Evolutionary conservation across 2,329 filamentous ascomycete genomes (phyloP).

Genomic region (Pseudopithomyces maydicus): DNA sequence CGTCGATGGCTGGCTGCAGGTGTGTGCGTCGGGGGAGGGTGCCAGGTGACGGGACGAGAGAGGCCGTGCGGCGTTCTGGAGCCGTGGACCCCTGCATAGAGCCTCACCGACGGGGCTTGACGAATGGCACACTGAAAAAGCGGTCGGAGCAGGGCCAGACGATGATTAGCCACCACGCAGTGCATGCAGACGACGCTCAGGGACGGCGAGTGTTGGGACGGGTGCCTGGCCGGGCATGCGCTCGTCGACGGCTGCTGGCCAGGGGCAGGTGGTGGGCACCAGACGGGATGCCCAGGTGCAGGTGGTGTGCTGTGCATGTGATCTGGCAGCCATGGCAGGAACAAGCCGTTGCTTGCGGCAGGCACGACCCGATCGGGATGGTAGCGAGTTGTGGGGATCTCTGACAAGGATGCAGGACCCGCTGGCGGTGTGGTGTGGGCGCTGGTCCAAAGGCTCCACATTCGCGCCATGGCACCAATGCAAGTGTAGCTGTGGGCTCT

Average conservation of each 20-base stretch:
- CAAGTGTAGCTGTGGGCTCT: constrained; percentile 1
- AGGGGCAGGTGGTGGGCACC: too few species aligned
- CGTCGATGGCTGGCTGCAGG: neutral
- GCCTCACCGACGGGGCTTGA: too few species aligned
- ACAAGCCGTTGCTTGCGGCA: neutral
- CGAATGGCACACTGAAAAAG: too few species aligned
- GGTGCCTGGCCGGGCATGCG: neutral
- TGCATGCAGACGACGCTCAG: neutral
- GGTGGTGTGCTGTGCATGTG: neutral
- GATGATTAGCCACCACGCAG: too few species aligned
- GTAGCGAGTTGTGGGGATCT: neutral
- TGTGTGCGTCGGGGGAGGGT: neutral
- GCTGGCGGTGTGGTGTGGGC: too few species aligned
- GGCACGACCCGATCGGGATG: neutral
- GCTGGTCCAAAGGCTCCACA: constrained; percentile 2
- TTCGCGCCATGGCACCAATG: neutral
- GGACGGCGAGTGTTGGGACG: neutral
- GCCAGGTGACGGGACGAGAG: neutral
- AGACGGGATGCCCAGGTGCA: neutral
- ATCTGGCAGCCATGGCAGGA: neutral
- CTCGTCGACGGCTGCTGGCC: neutral
- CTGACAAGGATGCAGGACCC: too few species aligned
- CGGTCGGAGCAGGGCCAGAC: too few species aligned
- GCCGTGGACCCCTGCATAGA: too few species aligned
- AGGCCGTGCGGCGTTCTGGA: too few species aligned